A percentile compares a stretch with the other conserved stretches of the same genome.
Conservation (phyloP, 2,329 filamentous ascomycete species). For the Chrysoporthe austroafricana region DNA sequence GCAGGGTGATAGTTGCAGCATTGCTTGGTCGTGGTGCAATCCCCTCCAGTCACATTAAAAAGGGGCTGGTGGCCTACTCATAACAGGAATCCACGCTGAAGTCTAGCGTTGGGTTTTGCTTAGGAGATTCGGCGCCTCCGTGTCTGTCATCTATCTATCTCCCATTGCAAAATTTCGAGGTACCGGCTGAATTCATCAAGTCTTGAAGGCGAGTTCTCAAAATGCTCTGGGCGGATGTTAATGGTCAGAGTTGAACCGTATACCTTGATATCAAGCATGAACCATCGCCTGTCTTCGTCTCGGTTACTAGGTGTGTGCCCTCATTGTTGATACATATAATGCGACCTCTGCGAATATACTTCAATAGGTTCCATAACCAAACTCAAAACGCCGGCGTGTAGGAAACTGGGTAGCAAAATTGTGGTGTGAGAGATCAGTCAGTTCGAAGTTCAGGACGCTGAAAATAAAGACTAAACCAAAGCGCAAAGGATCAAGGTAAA, state of each 20-base stretch:
- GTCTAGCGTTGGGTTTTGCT: slow-evolving; percentile 6
- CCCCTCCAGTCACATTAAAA: not conserved
- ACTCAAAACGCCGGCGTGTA: not conserved
- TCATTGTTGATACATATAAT: slow-evolving; percentile 9
- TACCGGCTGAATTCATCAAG: slow-evolving; percentile 10
- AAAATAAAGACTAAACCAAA: too few relatives aligned
- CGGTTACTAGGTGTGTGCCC: slow-evolving; percentile 6
- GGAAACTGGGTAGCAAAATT: too few relatives aligned
- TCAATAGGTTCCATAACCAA: not conserved
- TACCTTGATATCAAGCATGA: slow-evolving; percentile 1
- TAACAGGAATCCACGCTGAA: slow-evolving; percentile 11
- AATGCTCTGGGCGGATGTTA: not conserved
- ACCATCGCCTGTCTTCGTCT: slow-evolving; percentile 13
- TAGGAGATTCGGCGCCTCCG: slow-evolving; percentile 9
- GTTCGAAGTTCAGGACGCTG: too few relatives aligned
- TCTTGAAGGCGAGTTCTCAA: slow-evolving; percentile 9
- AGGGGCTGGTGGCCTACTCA: slow-evolving; percentile 6
- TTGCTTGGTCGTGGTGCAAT: slow-evolving; percentile 10
- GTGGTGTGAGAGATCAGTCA: too few relatives aligned
- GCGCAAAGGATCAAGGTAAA: too few relatives aligned
- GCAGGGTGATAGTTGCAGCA: slow-evolving; percentile 5
- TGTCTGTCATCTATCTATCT: slow-evolving; percentile 1
- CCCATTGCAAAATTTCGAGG: not conserved
- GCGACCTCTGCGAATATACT: slow-evolving; percentile 5
- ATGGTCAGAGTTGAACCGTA: slow-evolving; percentile 7